Evolutionary conservation across 495 filamentous ascomycete genomes (phyloP), one percentile per base, ranked within the genome.

Genomic region (Hypoxylon cercidicola): DNA sequence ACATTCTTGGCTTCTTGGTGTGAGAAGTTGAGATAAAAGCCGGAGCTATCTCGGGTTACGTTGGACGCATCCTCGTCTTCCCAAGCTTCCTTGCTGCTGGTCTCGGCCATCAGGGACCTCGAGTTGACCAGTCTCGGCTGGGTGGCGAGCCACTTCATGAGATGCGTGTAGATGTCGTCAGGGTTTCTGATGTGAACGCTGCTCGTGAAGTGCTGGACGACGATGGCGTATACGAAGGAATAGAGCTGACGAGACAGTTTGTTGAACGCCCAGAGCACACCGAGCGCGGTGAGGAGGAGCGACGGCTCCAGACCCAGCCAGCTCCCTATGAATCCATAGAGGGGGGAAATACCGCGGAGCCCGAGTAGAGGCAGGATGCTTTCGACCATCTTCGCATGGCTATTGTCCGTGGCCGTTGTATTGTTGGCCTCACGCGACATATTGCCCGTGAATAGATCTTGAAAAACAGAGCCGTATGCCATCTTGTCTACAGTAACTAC

Each of bases 81-180:
- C 82, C 82, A 87, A 3, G 78, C 77, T 15, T 70, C 79, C 23
- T 79, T 81, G 34, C 74, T 75, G 15, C 76, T 76, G 4, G 86
- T 87, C 60, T 87, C 84, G 0, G 87, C 87, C 52, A 82, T 82
- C 21, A 90, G 71, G 7, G 78, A 74, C n/a, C 86, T 80, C 0
- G 84, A 82, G 16, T 78, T 77, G 39, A 79, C 81, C 37, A 84
- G 76, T 41, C 74, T 75, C 7, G 78, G 81, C 58, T 89, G 85
- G 28, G 77, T 68, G 0, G 84, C 81, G 3, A 89, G 77, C 83
- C 86, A 90, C 23, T 79, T 74, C 77, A 90, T 85, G 37, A 89
- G 68, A 56, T 88, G 82, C 10, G 73, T 62, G 72, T 85, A 89
- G 12, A 89, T 85, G 37, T 87, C 83, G 66, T 91, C 87, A 32